A percentile compares a stretch with the other conserved stretches of the same genome.
Conservation (phyloP, 306 rosid species). For the Cucurbita ficifolia region DNA sequence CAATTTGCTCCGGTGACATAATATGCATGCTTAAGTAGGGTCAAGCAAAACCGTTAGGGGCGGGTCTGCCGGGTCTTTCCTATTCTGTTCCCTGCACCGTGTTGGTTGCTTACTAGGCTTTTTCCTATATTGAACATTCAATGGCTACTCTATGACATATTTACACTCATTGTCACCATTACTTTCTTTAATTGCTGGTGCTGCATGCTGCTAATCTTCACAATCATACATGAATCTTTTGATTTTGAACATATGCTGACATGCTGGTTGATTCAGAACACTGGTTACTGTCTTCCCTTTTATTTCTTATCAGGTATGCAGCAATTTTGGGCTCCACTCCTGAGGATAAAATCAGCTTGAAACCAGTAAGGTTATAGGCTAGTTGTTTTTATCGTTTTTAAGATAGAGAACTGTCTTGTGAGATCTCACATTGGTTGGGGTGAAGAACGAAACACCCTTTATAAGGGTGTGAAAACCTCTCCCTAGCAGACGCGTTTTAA, state of each 20-base stretch:
- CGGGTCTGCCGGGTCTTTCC: no score
- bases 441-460: no score
- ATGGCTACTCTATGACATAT: neutral
- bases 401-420: no score
- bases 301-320: constrained; percentile 51
- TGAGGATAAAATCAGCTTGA: constrained; percentile 46
- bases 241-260: neutral
- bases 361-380: constrained; percentile 34
- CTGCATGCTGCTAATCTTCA: neutral
- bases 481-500: no score
- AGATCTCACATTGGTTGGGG: no score
- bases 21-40: no score
- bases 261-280: neutral
- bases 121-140: neutral
- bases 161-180: neutral
- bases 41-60: no score
- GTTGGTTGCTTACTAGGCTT: no score
- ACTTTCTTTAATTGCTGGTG: neutral
- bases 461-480: no score
- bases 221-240: neutral
- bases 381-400: neutral
- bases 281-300: neutral
- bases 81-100: no score
- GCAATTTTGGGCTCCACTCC: constrained; percentile 85
- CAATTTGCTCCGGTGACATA: no score